Evolutionary conservation across 106 monocot genomes (phyloP).

Genomic region (Dendrobium chrysotoxum): DNA sequence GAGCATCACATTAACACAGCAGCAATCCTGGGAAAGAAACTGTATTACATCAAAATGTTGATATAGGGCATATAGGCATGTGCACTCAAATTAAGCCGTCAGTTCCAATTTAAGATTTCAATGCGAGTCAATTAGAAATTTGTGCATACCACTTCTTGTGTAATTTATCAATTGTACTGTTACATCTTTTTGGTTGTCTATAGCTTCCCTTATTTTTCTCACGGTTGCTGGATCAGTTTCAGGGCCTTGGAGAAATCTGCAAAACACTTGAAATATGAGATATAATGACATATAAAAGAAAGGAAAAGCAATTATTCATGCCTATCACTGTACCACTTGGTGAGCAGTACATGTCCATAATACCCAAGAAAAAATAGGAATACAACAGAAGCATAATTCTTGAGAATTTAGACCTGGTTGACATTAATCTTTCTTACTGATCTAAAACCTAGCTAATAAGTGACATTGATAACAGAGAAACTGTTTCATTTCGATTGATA

Average conservation of each 20-base stretch:
- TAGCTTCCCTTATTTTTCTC: slow-evolving; percentile 90
- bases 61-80: not conserved
- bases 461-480: not conserved
- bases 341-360: not conserved
- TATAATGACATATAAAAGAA: slow-evolving; percentile 5
- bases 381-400: not conserved
- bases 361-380: not conserved
- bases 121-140: not conserved
- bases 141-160: slow-evolving; percentile 81
- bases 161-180: slow-evolving; percentile 97
- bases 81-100: not conserved
- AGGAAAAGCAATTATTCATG: not conserved
- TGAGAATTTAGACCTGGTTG: not conserved
- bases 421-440: not conserved
- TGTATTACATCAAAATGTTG: not conserved
- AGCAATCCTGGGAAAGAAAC: not conserved
- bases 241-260: slow-evolving; percentile 95
- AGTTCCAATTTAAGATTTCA: not conserved
- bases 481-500: not conserved
- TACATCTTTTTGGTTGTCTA: slow-evolving; percentile 83
- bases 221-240: slow-evolving; percentile 88
- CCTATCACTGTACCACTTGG: not conserved
- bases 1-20: not conserved
- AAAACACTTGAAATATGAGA: not conserved
- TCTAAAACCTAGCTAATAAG: not conserved